Evolutionary conservation across 192 early-diverging fungal genomes (phyloP).

Genomic region (Jimgerdemannia lactiflua): DNA sequence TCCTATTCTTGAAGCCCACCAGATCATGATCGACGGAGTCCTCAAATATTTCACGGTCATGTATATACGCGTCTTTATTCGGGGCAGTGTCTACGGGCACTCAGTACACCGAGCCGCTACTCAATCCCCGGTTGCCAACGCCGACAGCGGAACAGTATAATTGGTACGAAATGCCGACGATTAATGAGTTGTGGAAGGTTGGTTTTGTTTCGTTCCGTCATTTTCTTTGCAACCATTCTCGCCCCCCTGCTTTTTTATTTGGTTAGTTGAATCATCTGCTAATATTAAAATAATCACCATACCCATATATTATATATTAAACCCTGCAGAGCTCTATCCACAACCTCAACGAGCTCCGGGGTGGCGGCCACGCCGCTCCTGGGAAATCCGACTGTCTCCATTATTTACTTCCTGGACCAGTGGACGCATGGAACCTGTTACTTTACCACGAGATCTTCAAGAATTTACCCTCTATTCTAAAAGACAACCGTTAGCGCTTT

Average conservation of each 20-base stretch:
- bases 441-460: constrained; percentile 34
- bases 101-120: constrained; percentile 17
- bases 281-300: not conserved
- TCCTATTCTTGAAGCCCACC: not conserved
- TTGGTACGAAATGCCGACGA: constrained; percentile 29
- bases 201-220: not conserved
- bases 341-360: constrained; percentile 21
- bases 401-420: constrained; percentile 14
- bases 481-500: too few species aligned
- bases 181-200: constrained; percentile 28
- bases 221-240: not conserved
- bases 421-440: constrained; percentile 31
- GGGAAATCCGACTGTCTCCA: constrained; percentile 29
- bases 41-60: not conserved
- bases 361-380: constrained; percentile 26
- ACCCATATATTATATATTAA: not conserved
- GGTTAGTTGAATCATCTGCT: not conserved
- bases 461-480: not conserved
- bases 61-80: constrained; percentile 24
- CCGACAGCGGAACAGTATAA: constrained; percentile 25
- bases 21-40: too few species aligned
- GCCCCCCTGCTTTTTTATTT: not conserved
- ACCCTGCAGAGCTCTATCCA: constrained; percentile 1
- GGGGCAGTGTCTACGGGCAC: constrained; percentile 33
- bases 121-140: constrained; percentile 15